A percentile compares a stretch with the other conserved stretches of the same genome.
phyloP scores from a whole-genome alignment of 2,329 filamentous ascomycete species.

The Lasiodiplodia gonubiensis region DNA sequence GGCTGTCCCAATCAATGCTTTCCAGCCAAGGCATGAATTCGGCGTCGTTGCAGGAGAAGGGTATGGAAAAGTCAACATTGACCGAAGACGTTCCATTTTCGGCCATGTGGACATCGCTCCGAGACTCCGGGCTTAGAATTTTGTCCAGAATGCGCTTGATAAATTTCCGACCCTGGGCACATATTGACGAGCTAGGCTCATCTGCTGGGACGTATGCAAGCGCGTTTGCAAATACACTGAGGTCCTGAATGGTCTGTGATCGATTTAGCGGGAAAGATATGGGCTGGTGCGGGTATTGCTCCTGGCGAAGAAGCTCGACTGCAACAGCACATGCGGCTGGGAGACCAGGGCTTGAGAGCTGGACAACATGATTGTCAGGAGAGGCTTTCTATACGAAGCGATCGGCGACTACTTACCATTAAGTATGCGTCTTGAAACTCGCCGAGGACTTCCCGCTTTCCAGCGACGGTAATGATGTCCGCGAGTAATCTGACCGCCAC shows the following conservation, averaged over 20 bases:
- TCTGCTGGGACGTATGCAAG: constrained; percentile 47
- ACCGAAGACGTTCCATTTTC: constrained; percentile 29
- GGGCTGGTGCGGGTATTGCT: constrained; percentile 33
- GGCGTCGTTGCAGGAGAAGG: constrained; percentile 47
- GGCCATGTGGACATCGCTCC: constrained; percentile 2
- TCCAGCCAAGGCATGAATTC: constrained; percentile 54
- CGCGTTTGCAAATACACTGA: constrained; percentile 47
- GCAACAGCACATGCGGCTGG: constrained; percentile 51
- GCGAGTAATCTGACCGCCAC: constrained; percentile 47
- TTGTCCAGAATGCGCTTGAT: constrained; percentile 52
- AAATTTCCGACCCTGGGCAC: constrained; percentile 49
- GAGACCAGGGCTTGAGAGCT: constrained; percentile 42
- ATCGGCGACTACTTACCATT: constrained; percentile 12
- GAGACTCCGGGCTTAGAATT: constrained; percentile 43
- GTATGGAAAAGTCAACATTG: constrained; percentile 41
- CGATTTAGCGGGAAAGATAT: constrained; percentile 42
- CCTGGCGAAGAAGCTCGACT: constrained; percentile 52
- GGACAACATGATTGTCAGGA: constrained; percentile 43
- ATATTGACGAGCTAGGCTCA: constrained; percentile 49
- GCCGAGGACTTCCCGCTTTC: constrained; percentile 47
- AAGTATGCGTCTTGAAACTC: constrained; percentile 49
- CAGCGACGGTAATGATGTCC: constrained; percentile 45
- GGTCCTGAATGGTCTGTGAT: constrained; percentile 53
- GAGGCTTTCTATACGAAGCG: neutral
- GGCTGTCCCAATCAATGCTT: constrained; percentile 50